phyloP scores from a whole-genome alignment of 2,329 filamentous ascomycete species.

The Hypoxylon sp. region DNA sequence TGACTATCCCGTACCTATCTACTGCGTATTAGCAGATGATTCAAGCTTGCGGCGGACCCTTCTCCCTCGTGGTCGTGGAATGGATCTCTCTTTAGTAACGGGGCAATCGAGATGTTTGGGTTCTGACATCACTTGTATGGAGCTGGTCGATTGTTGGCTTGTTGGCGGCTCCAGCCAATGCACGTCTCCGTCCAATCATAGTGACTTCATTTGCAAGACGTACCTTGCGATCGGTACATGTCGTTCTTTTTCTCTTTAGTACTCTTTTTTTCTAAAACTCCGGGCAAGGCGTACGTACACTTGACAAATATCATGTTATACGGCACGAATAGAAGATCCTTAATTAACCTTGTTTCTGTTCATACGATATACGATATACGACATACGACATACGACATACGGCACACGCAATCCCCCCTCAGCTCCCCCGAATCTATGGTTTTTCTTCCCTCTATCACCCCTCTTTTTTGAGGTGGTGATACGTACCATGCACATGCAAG shows the following conservation, averaged over 20 bases:
- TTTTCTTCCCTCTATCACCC: not conserved
- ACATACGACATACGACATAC: too few relatives aligned
- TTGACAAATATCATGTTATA: not conserved
- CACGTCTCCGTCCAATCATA: slow-evolving; percentile 33
- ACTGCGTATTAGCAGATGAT: not conserved
- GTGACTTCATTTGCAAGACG: slow-evolving; percentile 30
- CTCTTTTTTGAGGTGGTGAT: slow-evolving; percentile 22
- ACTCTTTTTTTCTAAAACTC: not conserved
- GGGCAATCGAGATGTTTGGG: slow-evolving; percentile 11
- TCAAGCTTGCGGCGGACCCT: too few relatives aligned
- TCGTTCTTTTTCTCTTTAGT: not conserved
- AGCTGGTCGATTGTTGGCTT: slow-evolving; percentile 3
- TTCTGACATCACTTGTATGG: slow-evolving; percentile 33
- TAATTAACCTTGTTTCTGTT: too few relatives aligned
- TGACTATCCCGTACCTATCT: not conserved
- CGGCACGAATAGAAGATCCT: not conserved
- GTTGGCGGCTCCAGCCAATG: slow-evolving; percentile 30
- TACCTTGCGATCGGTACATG: slow-evolving; percentile 12
- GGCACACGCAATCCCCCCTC: not conserved
- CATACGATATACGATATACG: too few relatives aligned
- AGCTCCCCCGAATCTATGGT: slow-evolving; percentile 25
- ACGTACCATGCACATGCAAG: slow-evolving; percentile 39
- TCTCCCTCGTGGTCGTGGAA: slow-evolving; percentile 2
- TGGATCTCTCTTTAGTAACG: not conserved
- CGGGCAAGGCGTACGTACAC: not conserved